Evolutionary conservation across 2,329 filamentous ascomycete genomes (phyloP).

Genomic region (Epichloe coenophiala): DNA sequence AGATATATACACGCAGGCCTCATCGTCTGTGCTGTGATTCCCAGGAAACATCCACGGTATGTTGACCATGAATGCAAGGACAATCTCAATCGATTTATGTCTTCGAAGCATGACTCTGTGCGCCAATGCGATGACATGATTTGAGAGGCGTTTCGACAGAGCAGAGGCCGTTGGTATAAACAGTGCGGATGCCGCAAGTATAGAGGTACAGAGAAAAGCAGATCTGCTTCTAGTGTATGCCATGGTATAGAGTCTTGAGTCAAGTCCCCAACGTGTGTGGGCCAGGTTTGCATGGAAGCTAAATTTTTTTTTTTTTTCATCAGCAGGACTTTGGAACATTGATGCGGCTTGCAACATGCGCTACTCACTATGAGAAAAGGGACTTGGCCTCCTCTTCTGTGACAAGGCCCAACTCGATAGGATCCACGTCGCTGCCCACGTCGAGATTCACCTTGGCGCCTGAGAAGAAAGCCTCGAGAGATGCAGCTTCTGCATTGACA

Average conservation of each 20-base stretch:
- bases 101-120: constrained; percentile 47
- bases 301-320: background rate
- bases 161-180: constrained; percentile 52
- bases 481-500: constrained; percentile 14
- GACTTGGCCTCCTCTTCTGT: constrained; percentile 50
- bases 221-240: constrained; percentile 54
- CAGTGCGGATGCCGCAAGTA: constrained; percentile 53
- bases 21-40: constrained; percentile 55
- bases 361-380: constrained; percentile 49
- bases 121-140: constrained; percentile 49
- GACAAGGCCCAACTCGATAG: constrained; percentile 56
- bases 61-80: constrained; percentile 62
- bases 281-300: constrained; percentile 59
- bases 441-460: constrained; percentile 51
- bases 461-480: constrained; percentile 53
- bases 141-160: constrained; percentile 50
- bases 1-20: constrained; percentile 58
- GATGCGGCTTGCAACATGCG: background rate
- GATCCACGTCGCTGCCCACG: constrained; percentile 50
- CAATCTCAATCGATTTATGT: constrained; percentile 58
- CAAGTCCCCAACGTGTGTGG: constrained; percentile 62
- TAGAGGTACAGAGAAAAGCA: constrained; percentile 58
- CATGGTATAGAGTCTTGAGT: constrained; percentile 51
- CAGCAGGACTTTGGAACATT: background rate
- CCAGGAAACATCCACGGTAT: constrained; percentile 63